Evolutionary conservation across 371 early-diverging fungal genomes (phyloP).

Genomic region (Mortierella sp.): DNA sequence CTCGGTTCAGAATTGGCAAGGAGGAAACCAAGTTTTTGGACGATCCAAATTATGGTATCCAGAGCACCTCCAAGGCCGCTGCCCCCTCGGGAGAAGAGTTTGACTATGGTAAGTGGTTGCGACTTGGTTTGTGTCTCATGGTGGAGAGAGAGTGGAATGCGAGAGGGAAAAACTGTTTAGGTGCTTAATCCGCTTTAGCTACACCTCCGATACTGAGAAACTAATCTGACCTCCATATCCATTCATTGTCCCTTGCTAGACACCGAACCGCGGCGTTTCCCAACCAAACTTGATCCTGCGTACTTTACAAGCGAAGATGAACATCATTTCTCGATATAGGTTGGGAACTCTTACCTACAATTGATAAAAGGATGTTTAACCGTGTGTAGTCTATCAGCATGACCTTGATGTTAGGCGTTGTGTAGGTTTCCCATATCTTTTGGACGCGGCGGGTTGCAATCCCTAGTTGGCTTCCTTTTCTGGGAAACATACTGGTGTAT

Average conservation of each 20-base stretch:
- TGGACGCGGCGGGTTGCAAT: too few relatives aligned
- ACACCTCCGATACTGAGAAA: not conserved
- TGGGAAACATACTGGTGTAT: too few relatives aligned
- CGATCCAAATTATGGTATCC: slow-evolving; percentile 36
- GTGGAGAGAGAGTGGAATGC: too few relatives aligned
- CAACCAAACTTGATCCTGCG: slow-evolving; percentile 20
- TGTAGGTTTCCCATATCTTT: too few relatives aligned
- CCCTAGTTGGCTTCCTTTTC: too few relatives aligned
- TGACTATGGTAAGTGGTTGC: not conserved
- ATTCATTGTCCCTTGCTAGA: not conserved
- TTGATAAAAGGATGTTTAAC: too few relatives aligned
- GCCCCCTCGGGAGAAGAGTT: slow-evolving; percentile 9
- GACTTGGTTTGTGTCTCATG: not conserved
- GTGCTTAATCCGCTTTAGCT: too few relatives aligned
- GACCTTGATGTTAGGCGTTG: too few relatives aligned
- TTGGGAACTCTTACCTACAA: too few relatives aligned
- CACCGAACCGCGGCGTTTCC: slow-evolving; percentile 18
- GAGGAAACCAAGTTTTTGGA: slow-evolving; percentile 84
- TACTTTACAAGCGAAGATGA: not conserved
- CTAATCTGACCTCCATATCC: not conserved
- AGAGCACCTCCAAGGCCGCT: slow-evolving; percentile 2
- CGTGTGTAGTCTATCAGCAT: too few relatives aligned
- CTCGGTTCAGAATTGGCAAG: slow-evolving; percentile 77
- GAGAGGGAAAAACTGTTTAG: too few relatives aligned
- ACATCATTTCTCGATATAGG: too few relatives aligned